Conservation (phyloP, 768 basidiomycete species). For the Pisolithus albus region DNA sequence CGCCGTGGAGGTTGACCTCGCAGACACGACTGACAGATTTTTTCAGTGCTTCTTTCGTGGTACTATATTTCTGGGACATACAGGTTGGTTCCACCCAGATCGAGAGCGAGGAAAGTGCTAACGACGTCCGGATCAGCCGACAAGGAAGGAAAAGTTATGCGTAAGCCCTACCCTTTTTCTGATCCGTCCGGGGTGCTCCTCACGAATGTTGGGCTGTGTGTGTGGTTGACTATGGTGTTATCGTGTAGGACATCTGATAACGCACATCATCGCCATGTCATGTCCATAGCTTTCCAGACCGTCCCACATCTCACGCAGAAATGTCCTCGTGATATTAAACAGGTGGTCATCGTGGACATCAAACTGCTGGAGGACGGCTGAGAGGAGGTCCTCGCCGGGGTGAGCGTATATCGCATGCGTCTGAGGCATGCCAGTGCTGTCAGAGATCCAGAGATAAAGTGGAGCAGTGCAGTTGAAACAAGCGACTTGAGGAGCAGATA, state of each 20-base stretch:
- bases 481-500: no score
- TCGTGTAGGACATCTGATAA: not conserved
- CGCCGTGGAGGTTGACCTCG: conserved; percentile 84
- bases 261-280: conserved; percentile 90
- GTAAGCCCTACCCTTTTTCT: conserved; percentile 71
- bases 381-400: conserved; percentile 45
- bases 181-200: conserved; percentile 92
- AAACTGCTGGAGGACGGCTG: conserved; percentile 69
- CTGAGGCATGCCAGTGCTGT: conserved; percentile 23
- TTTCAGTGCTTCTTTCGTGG: not conserved
- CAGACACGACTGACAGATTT: conserved; percentile 73
- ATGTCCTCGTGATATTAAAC: conserved; percentile 64
- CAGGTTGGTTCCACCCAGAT: conserved; percentile 97
- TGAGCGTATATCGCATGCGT: conserved; percentile 37
- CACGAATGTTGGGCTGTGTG: conserved; percentile 80
- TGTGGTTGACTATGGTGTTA: not conserved
- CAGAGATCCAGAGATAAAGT: not conserved
- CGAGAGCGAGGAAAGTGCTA: conserved; percentile 93
- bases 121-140: not conserved
- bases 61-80: conserved; percentile 33
- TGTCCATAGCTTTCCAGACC: conserved; percentile 72
- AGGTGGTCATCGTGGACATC: conserved; percentile 55
- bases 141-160: not conserved
- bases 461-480: not conserved
- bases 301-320: conserved; percentile 70